Base-by-base conservation (phyloP, 2,329 filamentous ascomycete species). In the Rugonectria rugulosa region DNA sequence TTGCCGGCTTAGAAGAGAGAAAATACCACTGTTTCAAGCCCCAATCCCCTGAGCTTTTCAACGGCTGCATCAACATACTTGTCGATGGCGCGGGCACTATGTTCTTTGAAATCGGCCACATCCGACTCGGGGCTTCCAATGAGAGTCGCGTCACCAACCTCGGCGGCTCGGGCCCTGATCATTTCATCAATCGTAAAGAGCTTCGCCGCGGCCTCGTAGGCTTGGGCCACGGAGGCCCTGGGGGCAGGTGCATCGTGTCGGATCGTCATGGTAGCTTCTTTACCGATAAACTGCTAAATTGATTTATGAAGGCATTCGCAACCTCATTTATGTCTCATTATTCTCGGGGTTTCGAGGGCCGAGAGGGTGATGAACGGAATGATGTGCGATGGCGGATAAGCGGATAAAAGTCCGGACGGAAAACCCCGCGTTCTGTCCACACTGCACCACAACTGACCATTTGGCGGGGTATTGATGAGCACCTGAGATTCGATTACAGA, bases 211-310 rank as follows among this genome's bases (percentile, higher is more conserved):
- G 52, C 40, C 3, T 54, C 21, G 1, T 62, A 53, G 0, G 56
- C 43, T 1, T 50, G 32, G 2, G 17, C 27, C 2, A 62, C 51
- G 12, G 44, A 43, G 48, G 37, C 36, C 54, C 44, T 64, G 4
- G 41, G 38, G 4, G 61, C 43, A 49, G 53, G 56, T 1, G 50
- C 56, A 6, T 66, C 63, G 47, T 65, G 63, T 56, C 63, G 59
- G 24, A 65, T 66, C 12, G 63, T 64, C 63, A 65, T 65, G 38
- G 11, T 56, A n/a, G n/a, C n/a, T n/a, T n/a, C n/a, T n/a, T n/a
- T n/a, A n/a, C n/a, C n/a, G n/a, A n/a, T n/a, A n/a, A n/a, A n/a
- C n/a, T n/a, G n/a, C n/a, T n/a, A n/a, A n/a, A n/a, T n/a, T n/a
- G n/a, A n/a, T n/a, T n/a, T n/a, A n/a, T n/a, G n/a, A n/a, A n/a